phyloP scores from a whole-genome alignment of 768 basidiomycete genomes.

The Rossbeevera mucosa region DNA sequence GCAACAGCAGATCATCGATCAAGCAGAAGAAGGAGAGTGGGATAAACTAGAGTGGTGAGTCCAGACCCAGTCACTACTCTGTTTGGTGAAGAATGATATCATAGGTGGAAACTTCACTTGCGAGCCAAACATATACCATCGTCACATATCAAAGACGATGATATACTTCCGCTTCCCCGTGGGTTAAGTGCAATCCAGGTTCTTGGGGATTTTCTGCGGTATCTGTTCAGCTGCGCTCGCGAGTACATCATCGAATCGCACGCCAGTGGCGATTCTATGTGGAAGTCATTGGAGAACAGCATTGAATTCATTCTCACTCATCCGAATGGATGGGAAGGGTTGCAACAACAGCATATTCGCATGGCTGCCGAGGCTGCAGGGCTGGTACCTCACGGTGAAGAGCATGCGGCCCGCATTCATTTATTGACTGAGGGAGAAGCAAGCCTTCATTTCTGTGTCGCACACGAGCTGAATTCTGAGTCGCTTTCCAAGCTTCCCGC shows the following conservation, averaged over 20 bases:
- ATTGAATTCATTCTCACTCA: slow-evolving; percentile 25
- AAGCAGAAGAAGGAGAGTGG: slow-evolving; percentile 36
- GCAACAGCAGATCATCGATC: slow-evolving; percentile 31
- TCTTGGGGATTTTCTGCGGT: slow-evolving; percentile 25
- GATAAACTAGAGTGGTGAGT: slow-evolving; percentile 38
- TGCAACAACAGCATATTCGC: slow-evolving; percentile 29
- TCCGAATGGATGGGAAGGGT: slow-evolving; percentile 32
- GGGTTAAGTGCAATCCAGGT: slow-evolving; percentile 18
- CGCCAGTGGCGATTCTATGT: slow-evolving; percentile 24
- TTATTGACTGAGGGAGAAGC: slow-evolving; percentile 27
- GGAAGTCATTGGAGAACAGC: slow-evolving; percentile 19
- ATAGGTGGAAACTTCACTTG: slow-evolving; percentile 36
- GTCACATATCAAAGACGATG: slow-evolving; percentile 20
- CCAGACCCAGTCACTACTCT: neutral
- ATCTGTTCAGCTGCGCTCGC: slow-evolving; percentile 23
- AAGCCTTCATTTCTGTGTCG: slow-evolving; percentile 36
- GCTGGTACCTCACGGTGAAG: slow-evolving; percentile 13
- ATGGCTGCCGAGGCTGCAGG: slow-evolving; percentile 22
- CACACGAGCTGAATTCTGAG: slow-evolving; percentile 36
- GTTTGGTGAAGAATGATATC: neutral
- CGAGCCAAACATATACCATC: slow-evolving; percentile 23
- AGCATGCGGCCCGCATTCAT: slow-evolving; percentile 17
- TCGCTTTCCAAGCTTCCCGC: slow-evolving; percentile 8
- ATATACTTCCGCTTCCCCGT: slow-evolving; percentile 23
- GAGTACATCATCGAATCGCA: slow-evolving; percentile 23